These are phyloP conservation scores for Verticillium klebahnii DNA, from an alignment of 2,329 filamentous ascomycete genomes.

Conservation along the genomic window DNA sequence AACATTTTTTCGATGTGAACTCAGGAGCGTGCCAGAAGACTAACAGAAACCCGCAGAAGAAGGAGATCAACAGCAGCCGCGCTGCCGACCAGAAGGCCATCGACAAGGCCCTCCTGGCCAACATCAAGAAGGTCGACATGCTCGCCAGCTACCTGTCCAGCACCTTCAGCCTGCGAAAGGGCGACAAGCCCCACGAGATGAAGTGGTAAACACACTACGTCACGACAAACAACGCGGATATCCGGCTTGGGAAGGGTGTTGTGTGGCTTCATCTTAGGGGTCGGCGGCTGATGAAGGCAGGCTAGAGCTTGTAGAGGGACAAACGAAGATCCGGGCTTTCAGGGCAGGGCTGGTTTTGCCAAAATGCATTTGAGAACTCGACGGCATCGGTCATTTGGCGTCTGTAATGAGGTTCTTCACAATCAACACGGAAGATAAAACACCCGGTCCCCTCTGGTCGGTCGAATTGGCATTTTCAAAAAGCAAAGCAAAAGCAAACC, in stretches of 20 bases:
- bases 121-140: conserved; percentile 97
- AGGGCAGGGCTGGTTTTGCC: conserved; percentile 50
- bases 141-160: conserved; percentile 90
- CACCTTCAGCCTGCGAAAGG: conserved; percentile 98
- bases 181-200: conserved; percentile 99
- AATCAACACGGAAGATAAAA: conserved; percentile 5
- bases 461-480: background rate
- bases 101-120: conserved; percentile 91
- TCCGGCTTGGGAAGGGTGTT: conserved; percentile 3
- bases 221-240: conserved; percentile 17
- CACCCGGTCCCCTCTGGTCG: background rate
- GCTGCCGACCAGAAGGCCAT: conserved; percentile 97
- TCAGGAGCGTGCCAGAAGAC: conserved; percentile 5
- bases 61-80: conserved; percentile 86
- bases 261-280: conserved; percentile 3
- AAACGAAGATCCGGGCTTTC: conserved; percentile 10
- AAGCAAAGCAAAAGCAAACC: conserved; percentile 10
- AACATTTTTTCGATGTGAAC: background rate
- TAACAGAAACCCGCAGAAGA: conserved; percentile 66
- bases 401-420: conserved; percentile 61
- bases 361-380: conserved; percentile 61
- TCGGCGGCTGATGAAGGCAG: conserved; percentile 7
- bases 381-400: conserved; percentile 58
- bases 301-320: background rate
- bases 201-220: conserved; percentile 69